Evolutionary conservation across 805 yeast species (phyloP), one percentile per base, ranked within the genome.

Genomic region (Ogataea polymorpha): DNA sequence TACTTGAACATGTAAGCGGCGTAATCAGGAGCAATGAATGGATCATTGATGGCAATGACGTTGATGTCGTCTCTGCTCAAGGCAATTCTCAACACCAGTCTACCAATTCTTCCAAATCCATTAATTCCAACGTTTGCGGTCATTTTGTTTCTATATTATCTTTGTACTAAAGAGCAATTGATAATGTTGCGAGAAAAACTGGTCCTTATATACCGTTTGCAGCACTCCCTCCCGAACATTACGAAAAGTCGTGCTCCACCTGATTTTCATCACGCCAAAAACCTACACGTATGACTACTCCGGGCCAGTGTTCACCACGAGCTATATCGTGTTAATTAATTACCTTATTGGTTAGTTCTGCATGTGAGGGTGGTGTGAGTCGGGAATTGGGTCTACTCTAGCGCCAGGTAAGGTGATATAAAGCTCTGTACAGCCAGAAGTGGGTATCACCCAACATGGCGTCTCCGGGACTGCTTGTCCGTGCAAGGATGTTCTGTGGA

Each of bases 1-100:
- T 86, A 87, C 77, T 87, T 88, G 86, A 87, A 86, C 88, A 87
- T 80, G 79, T 87, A 87, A 51, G 96, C 86, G 62, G 96, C 96
- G 71, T 87, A 87, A 56, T 87, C 95, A 47, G 93, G 77, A 49
- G 80, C 79, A 61, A 87, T 88, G 77, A 86, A 87, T 50, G 96
- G 96, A 69, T 88, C 93, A 69, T 88, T 88, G 77, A 88, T 73
- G 54, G 95, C 95, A 52, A 86, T 86, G 52, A 88, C 83, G 59
- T 84, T 77, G 61, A 88, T 82, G 70, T 82, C 89, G 44, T 72
- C 66, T 78, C 87, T 79, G 47, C 66, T 53, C 53, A 86, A 70
- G 50, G 95, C 95, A 64, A 85, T 76, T 75, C 96, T 82, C 59
- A 87, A 72, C 52, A 82, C 96, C 58, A 86, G 78, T 72, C 96